Percentiles rank a stretch among this genome's conserved stretches.
Evolutionary conservation across 2,329 filamentous ascomycete genomes (phyloP).

Genomic region (Cladosporium oxysporum): DNA sequence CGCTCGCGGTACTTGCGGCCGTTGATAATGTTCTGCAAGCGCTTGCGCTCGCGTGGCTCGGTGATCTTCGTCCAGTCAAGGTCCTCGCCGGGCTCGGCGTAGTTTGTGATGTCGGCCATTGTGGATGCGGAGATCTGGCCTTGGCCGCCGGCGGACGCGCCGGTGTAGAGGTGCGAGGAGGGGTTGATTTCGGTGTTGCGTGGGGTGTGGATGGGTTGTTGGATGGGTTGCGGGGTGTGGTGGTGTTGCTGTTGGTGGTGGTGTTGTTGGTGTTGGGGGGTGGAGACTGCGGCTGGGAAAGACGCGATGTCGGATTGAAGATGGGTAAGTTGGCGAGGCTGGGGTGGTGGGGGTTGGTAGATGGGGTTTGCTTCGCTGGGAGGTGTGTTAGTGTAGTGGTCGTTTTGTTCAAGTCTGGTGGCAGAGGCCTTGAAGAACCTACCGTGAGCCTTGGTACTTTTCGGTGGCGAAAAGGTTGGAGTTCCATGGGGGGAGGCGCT

Average conservation of each 20-base stretch:
- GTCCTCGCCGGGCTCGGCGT: slow-evolving; percentile 43
- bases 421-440: neutral
- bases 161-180: slow-evolving; percentile 38
- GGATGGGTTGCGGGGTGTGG: neutral
- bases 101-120: slow-evolving; percentile 40
- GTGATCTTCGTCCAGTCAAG: slow-evolving; percentile 43
- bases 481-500: slow-evolving; percentile 76
- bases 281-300: slow-evolving; percentile 26
- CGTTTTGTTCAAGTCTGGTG: neutral
- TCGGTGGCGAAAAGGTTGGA: slow-evolving; percentile 64
- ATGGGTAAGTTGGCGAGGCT: slow-evolving; percentile 28
- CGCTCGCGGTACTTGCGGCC: slow-evolving; percentile 43
- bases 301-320: slow-evolving; percentile 36
- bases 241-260: slow-evolving; percentile 21
- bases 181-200: slow-evolving; percentile 30
- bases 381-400: neutral
- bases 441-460: slow-evolving; percentile 39
- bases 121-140: slow-evolving; percentile 37
- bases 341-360: slow-evolving; percentile 20
- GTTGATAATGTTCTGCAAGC: slow-evolving; percentile 43
- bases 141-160: slow-evolving; percentile 34
- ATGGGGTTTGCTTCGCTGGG: slow-evolving; percentile 20
- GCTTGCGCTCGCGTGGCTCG: slow-evolving; percentile 40
- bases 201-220: slow-evolving; percentile 16
- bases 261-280: slow-evolving; percentile 3